These are phyloP conservation scores for Salvia rosmarinus DNA, from an alignment of 257 asterid genomes.

Conservation along the genomic window DNA sequence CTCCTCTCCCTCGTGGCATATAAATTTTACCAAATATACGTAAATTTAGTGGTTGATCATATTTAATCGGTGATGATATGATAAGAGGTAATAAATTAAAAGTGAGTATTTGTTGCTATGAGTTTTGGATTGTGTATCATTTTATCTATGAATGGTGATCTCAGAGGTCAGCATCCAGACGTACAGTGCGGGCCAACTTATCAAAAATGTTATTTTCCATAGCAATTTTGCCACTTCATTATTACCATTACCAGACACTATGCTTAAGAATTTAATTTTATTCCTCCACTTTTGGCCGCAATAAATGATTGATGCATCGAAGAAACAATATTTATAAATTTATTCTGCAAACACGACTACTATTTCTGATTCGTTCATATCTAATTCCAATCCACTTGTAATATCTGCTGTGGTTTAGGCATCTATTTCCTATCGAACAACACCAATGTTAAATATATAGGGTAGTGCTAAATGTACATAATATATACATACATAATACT, in stretches of 20 bases:
- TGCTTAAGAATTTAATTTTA: not conserved
- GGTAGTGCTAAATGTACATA: no score
- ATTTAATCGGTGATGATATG: no score
- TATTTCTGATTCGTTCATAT: not conserved
- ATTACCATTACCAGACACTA: not conserved
- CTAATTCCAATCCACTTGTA: no score
- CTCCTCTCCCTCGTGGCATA: no score
- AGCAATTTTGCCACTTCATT: conserved; percentile 13
- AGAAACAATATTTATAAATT: no score
- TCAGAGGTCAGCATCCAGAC: conserved; percentile 25
- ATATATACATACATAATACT: no score
- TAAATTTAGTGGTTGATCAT: not conserved
- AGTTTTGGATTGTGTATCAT: no score
- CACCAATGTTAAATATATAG: no score
- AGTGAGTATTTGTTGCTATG: not conserved
- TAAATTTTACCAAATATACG: no score
- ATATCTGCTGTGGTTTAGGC: no score
- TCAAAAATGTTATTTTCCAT: conserved; percentile 16
- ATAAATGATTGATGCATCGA: no score
- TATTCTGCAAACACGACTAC: not conserved
- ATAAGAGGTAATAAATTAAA: not conserved
- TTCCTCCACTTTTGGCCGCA: not conserved
- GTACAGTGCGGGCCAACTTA: conserved; percentile 21
- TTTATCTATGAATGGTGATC: conserved; percentile 25
- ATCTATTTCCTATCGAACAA: no score